These are phyloP conservation scores for Acanthamoeba rhysodes DNA, from an alignment of 208 protist species.

Conservation along the genomic window DNA sequence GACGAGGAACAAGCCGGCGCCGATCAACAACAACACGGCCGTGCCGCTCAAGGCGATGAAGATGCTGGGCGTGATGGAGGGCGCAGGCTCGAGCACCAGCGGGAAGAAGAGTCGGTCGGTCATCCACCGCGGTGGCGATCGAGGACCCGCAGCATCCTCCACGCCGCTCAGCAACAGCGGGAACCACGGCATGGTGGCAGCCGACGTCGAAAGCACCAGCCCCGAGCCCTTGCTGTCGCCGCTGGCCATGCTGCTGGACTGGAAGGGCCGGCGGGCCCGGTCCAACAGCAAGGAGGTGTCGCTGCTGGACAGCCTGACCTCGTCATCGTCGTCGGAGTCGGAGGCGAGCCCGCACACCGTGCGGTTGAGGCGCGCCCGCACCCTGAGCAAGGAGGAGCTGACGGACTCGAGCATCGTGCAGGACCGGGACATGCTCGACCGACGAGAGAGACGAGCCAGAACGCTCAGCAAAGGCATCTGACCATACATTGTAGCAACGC, in stretches of 20 bases:
- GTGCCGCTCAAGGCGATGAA: constrained; percentile 44
- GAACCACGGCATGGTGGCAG: neutral
- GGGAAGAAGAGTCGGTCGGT: neutral
- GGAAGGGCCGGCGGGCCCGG: neutral
- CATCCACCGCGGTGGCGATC: too few relatives aligned
- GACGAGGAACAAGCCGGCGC: neutral
- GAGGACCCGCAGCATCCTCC: neutral
- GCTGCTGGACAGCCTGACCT: neutral
- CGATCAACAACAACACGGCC: neutral
- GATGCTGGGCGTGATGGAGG: constrained; percentile 28
- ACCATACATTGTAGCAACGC: neutral
- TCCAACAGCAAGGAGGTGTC: neutral
- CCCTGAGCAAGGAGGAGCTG: constrained; percentile 7
- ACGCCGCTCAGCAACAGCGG: neutral
- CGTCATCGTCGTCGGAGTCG: neutral
- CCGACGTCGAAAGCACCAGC: neutral
- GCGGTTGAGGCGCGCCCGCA: neutral
- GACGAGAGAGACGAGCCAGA: constrained; percentile 24
- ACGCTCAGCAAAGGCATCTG: constrained; percentile 21
- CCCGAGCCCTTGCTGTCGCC: neutral
- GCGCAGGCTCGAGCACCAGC: neutral
- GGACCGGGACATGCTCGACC: neutral
- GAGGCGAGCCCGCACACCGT: too few relatives aligned
- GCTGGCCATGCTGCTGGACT: constrained; percentile 7
- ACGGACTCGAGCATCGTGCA: neutral